Evolutionary conservation across 1,139 yeast genomes (phyloP).

Genomic region (Lodderomyces oxycetoniae): DNA sequence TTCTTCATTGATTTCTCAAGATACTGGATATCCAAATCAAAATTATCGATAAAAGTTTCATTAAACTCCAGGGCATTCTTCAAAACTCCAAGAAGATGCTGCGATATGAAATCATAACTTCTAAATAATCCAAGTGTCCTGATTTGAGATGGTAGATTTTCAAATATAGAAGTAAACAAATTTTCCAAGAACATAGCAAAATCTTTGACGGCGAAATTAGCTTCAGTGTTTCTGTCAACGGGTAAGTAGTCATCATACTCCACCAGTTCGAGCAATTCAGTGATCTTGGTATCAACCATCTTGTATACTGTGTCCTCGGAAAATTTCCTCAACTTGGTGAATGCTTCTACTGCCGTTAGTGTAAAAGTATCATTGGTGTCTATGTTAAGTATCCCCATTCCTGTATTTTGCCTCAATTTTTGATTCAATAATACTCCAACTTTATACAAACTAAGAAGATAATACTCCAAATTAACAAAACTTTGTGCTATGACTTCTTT

Average conservation of each 20-base stretch:
- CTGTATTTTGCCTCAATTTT: conserved; percentile 49
- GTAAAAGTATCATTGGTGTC: conserved; percentile 39
- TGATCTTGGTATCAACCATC: conserved; percentile 73
- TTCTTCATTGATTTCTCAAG: conserved; percentile 39
- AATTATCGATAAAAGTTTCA: conserved; percentile 38
- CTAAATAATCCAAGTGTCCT: conserved; percentile 76
- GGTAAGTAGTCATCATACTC: conserved; percentile 79
- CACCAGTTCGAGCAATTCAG: conserved; percentile 76
- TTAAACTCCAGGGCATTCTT: conserved; percentile 43
- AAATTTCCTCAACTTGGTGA: conserved; percentile 58
- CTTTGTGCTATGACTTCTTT: conserved; percentile 92
- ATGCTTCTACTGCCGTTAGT: conserved; percentile 42
- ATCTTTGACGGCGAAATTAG: conserved; percentile 75
- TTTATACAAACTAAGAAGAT: conserved; percentile 58
- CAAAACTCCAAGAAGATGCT: conserved; percentile 60
- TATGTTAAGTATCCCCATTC: conserved; percentile 41
- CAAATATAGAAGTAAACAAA: conserved; percentile 82
- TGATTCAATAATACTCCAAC: conserved; percentile 45
- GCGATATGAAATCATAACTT: conserved; percentile 81
- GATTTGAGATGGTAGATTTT: conserved; percentile 73
- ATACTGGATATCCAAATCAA: conserved; percentile 40
- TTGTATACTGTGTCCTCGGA: conserved; percentile 82
- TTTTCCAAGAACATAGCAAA: conserved; percentile 85
- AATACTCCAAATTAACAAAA: conserved; percentile 81
- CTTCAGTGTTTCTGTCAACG: conserved; percentile 43